These are phyloP conservation scores for Pythium chondricola DNA, from an alignment of 352 stramenopile genomes.

Conservation along the genomic window DNA sequence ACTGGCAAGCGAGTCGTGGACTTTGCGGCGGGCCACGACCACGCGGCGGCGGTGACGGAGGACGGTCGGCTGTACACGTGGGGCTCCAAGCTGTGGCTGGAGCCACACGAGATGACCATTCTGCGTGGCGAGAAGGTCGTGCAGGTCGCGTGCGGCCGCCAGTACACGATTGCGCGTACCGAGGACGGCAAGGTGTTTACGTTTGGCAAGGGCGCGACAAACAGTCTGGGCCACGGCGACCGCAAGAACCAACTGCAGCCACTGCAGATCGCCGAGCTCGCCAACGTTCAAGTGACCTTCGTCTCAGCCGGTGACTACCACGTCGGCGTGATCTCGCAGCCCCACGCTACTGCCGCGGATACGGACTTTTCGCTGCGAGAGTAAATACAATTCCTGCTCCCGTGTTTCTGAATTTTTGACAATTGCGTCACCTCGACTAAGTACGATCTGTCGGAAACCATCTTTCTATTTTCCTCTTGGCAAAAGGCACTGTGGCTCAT, in stretches of 20 bases:
- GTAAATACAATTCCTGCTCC: slow-evolving; percentile 15
- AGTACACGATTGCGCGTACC: slow-evolving; percentile 78
- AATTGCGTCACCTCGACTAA: neutral
- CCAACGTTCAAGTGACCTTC: slow-evolving; percentile 51
- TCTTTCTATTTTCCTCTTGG: slow-evolving; percentile 24
- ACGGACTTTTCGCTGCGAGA: slow-evolving; percentile 79
- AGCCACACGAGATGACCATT: slow-evolving; percentile 87
- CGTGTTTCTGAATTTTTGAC: neutral
- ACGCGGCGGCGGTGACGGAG: slow-evolving; percentile 83
- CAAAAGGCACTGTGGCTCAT: slow-evolving; percentile 5
- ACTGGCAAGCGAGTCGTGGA: slow-evolving; percentile 59
- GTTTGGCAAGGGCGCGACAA: slow-evolving; percentile 84
- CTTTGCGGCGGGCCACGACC: slow-evolving; percentile 91
- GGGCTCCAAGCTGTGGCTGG: slow-evolving; percentile 89
- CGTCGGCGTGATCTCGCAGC: slow-evolving; percentile 72
- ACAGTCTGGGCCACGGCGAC: slow-evolving; percentile 85
- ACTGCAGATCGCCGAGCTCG: slow-evolving; percentile 59
- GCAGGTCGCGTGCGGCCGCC: slow-evolving; percentile 76
- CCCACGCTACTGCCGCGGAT: slow-evolving; percentile 64
- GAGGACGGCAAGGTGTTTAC: slow-evolving; percentile 77
- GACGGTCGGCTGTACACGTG: slow-evolving; percentile 77
- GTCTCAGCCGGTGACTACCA: slow-evolving; percentile 86
- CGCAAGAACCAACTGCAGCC: slow-evolving; percentile 88
- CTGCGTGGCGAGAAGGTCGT: slow-evolving; percentile 66
- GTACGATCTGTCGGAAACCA: neutral